Evolutionary conservation across 352 stramenopile species (phyloP).

Genomic region (Pythium apleroticum): DNA sequence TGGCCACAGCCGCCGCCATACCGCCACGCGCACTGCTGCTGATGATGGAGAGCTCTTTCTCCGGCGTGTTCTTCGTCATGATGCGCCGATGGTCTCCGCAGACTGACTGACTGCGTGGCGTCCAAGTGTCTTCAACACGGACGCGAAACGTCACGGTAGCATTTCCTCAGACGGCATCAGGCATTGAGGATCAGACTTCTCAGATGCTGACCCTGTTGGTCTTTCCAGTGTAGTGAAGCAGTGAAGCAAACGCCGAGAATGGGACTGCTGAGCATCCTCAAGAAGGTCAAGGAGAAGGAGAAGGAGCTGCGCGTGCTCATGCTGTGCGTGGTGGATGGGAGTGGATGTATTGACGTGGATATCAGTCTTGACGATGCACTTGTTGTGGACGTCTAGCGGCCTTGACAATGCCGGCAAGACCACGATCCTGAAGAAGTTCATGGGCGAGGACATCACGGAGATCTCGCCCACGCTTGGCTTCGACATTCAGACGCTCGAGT

Average conservation of each 20-base stretch:
- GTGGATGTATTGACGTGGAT: not conserved
- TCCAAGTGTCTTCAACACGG: slow-evolving; percentile 4
- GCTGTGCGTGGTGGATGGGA: slow-evolving; percentile 57
- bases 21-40: not conserved
- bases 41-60: not conserved
- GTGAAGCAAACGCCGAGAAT: slow-evolving; percentile 37
- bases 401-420: slow-evolving; percentile 99
- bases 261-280: slow-evolving; percentile 92
- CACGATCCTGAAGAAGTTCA: slow-evolving; percentile 98
- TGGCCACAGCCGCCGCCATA: not conserved
- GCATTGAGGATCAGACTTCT: slow-evolving; percentile 9
- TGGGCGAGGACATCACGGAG: slow-evolving; percentile 95
- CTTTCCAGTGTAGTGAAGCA: not conserved
- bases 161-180: slow-evolving; percentile 15
- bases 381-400: slow-evolving; percentile 50
- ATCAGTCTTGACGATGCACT: not conserved
- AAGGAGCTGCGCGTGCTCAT: slow-evolving; percentile 99
- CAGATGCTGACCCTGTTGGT: slow-evolving; percentile 11
- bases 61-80: slow-evolving; percentile 6
- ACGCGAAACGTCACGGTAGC: slow-evolving; percentile 21
- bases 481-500: slow-evolving; percentile 99
- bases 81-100: not conserved
- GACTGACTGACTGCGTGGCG: not conserved
- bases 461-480: slow-evolving; percentile 99
- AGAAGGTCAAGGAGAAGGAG: slow-evolving; percentile 99